A percentile compares a stretch with the other conserved stretches of the same genome.
Evolutionary conservation across 2,329 filamentous ascomycete species (phyloP).

Genomic region (Penicillium sp.): DNA sequence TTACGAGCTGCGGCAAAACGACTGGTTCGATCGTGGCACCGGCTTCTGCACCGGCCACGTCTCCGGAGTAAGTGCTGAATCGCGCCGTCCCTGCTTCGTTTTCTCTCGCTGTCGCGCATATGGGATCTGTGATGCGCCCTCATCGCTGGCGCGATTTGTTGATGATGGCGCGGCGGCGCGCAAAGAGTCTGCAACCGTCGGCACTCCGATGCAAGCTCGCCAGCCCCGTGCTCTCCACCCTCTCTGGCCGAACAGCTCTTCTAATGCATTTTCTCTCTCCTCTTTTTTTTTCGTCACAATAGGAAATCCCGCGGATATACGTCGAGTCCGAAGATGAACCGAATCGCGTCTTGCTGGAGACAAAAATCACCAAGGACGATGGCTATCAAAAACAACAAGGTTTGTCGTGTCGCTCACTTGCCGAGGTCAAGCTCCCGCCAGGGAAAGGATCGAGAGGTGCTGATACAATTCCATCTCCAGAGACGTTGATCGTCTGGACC

Average conservation of each 20-base stretch:
- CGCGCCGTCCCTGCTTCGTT: not conserved
- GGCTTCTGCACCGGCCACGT: conserved; percentile 84
- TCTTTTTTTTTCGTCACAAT: conserved; percentile 11
- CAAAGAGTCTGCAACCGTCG: conserved; percentile 5
- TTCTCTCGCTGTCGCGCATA: not conserved
- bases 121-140: conserved; percentile 4
- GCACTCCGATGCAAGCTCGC: not conserved
- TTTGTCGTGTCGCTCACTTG: conserved; percentile 37
- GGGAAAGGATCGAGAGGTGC: conserved; percentile 4
- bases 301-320: conserved; percentile 79
- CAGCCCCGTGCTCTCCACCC: not conserved
- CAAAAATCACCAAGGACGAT: conserved; percentile 86
- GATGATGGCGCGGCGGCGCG: conserved; percentile 3
- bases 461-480: conserved; percentile 45
- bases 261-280: too few relatives aligned
- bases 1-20: conserved; percentile 95
- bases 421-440: conserved; percentile 10
- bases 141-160: conserved; percentile 7
- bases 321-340: conserved; percentile 93
- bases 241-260: too few relatives aligned
- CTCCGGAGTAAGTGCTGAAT: conserved; percentile 55
- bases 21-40: conserved; percentile 97
- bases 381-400: conserved; percentile 98
- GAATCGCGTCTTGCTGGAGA: conserved; percentile 75
- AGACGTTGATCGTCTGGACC: conserved; percentile 97